These are phyloP conservation scores for Fusarium dlaminii DNA, from an alignment of 2,329 filamentous ascomycete species.

Conservation along the genomic window DNA sequence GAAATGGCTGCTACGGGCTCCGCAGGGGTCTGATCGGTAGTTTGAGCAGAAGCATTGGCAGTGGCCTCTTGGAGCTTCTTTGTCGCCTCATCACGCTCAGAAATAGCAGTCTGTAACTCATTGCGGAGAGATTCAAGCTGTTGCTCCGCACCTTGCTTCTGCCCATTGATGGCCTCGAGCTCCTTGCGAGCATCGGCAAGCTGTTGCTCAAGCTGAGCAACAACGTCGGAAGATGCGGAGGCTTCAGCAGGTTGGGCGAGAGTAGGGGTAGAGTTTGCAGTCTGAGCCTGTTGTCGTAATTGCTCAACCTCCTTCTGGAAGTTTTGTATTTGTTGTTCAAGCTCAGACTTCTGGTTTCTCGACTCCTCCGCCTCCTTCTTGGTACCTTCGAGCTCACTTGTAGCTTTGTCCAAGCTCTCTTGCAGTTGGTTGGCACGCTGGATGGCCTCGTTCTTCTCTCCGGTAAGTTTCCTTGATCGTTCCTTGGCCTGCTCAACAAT, in stretches of 20 bases:
- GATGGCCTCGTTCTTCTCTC: constrained; percentile 63
- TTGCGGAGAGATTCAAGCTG: constrained; percentile 64
- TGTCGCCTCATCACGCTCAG: constrained; percentile 71
- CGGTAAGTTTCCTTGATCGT: constrained; percentile 62
- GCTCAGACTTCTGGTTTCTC: constrained; percentile 46
- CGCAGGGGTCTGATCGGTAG: constrained; percentile 21
- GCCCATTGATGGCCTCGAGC: constrained; percentile 70
- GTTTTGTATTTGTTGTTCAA: constrained; percentile 55
- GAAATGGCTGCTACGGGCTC: constrained; percentile 29
- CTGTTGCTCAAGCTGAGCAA: constrained; percentile 59
- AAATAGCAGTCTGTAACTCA: constrained; percentile 70
- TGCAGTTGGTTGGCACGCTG: constrained; percentile 63
- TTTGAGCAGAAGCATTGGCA: constrained; percentile 46
- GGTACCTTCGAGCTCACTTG: constrained; percentile 64
- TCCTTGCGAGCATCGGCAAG: constrained; percentile 64
- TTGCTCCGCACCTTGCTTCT: constrained; percentile 75
- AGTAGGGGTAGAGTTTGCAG: constrained; percentile 50
- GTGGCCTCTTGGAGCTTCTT: constrained; percentile 48
- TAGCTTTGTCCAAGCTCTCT: constrained; percentile 58
- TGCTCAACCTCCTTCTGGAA: constrained; percentile 56
- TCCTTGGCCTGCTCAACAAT: constrained; percentile 72
- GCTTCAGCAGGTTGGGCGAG: constrained; percentile 48
- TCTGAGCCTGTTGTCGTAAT: constrained; percentile 49
- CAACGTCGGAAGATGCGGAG: constrained; percentile 57
- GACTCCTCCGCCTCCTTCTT: constrained; percentile 49